Percentiles rank a stretch among this genome's conserved stretches.
Evolutionary conservation across 768 basidiomycete species (phyloP).

Genomic region (Cyclocybe cylindracea): DNA sequence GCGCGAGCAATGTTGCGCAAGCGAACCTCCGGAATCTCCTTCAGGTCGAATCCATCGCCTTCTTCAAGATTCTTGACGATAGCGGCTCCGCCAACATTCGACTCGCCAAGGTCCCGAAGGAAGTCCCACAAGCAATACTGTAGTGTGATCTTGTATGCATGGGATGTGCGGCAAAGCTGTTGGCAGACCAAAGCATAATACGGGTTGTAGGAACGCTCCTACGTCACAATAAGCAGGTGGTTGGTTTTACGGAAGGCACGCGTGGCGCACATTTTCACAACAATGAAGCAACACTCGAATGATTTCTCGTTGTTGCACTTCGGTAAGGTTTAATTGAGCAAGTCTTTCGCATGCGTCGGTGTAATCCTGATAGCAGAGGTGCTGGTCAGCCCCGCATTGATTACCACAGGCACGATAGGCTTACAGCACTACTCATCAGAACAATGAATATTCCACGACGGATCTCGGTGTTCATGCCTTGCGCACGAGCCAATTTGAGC

Average conservation of each 20-base stretch:
- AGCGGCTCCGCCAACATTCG: conserved; percentile 76
- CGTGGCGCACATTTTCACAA: conserved; percentile 74
- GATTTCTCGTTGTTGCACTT: conserved; percentile 92
- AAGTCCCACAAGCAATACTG: conserved; percentile 99
- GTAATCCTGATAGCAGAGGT: conserved; percentile 67
- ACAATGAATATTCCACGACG: conserved; percentile 89
- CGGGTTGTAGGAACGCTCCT: conserved; percentile 94
- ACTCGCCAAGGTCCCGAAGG: conserved; percentile 87
- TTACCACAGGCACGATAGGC: conserved; percentile 17
- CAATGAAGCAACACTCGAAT: conserved; percentile 93
- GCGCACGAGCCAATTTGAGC: conserved; percentile 81
- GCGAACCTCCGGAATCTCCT: conserved; percentile 56
- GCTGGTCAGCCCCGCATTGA: background rate
- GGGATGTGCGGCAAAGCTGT: conserved; percentile 75
- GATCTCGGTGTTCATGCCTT: conserved; percentile 99
- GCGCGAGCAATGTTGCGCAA: conserved; percentile 77
- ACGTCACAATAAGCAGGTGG: conserved; percentile 7
- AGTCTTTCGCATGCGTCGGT: conserved; percentile 94
- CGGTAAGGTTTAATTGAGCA: conserved; percentile 77
- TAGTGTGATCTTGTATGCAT: conserved; percentile 87
- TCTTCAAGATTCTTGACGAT: conserved; percentile 68
- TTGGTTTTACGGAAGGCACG: background rate
- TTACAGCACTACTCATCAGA: conserved; percentile 92
- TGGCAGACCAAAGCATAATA: conserved; percentile 91
- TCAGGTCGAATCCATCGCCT: conserved; percentile 47